phyloP scores from a whole-genome alignment of 208 protist species.

The Naegleria lovaniensis region DNA sequence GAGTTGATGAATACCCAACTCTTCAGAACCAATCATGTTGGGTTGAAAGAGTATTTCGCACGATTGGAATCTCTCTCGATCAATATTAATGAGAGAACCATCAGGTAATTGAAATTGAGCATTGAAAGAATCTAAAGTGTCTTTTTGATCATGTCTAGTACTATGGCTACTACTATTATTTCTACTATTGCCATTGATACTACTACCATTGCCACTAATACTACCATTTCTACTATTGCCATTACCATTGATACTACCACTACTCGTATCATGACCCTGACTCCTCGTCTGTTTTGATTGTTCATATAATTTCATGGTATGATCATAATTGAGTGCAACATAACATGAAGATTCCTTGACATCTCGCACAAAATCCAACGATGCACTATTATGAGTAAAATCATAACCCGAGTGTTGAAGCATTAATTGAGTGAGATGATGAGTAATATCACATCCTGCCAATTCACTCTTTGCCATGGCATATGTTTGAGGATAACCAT shows the following conservation, averaged over 20 bases:
- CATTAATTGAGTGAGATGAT: slow-evolving; percentile 86
- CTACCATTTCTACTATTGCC: no score
- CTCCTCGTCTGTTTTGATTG: neutral
- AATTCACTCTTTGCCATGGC: slow-evolving; percentile 78
- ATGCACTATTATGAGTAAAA: slow-evolving; percentile 66
- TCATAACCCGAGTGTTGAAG: slow-evolving; percentile 61
- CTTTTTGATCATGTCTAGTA: no score
- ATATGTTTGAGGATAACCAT: slow-evolving; percentile 81
- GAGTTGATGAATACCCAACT: slow-evolving; percentile 86
- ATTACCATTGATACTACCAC: no score
- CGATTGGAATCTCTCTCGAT: slow-evolving; percentile 76
- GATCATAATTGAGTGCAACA: slow-evolving; percentile 62
- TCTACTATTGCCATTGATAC: no score
- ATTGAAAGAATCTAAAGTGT: neutral
- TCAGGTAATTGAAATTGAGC: slow-evolving; percentile 47
- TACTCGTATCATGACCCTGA: no score
- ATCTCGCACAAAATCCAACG: neutral
- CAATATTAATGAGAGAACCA: slow-evolving; percentile 70
- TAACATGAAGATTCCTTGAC: slow-evolving; percentile 76
- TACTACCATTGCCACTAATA: no score
- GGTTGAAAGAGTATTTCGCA: slow-evolving; percentile 94
- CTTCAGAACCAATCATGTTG: slow-evolving; percentile 81
- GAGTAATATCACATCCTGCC: slow-evolving; percentile 91
- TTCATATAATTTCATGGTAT: neutral
- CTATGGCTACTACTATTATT: no score